Conservation (phyloP, 2,329 filamentous ascomycete genomes). For the Purpureocillium lavendulum region DNA sequence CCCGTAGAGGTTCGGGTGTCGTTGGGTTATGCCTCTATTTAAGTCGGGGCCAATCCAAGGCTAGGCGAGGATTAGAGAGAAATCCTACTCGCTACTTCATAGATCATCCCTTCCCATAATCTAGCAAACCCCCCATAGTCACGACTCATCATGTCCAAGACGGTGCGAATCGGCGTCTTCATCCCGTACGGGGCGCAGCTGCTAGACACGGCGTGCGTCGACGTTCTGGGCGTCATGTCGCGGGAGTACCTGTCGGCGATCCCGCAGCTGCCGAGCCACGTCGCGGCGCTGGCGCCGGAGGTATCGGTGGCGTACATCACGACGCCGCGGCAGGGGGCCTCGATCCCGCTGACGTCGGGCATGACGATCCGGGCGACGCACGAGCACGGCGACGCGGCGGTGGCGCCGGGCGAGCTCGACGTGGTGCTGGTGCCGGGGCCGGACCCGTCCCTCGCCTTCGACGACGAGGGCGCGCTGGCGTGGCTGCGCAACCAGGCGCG, state of each 20-base stretch:
- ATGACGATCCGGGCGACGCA: slow-evolving; percentile 31
- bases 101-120: no score
- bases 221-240: slow-evolving; percentile 38
- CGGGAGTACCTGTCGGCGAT: slow-evolving; percentile 32
- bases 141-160: slow-evolving; percentile 10
- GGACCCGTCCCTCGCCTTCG: slow-evolving; percentile 25
- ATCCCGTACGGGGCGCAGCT: slow-evolving; percentile 37
- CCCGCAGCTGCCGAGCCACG: slow-evolving; percentile 22
- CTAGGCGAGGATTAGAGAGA: no score
- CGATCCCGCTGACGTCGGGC: slow-evolving; percentile 32
- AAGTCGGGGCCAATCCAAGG: no score
- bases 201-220: slow-evolving; percentile 41
- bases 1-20: no score
- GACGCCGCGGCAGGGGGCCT: slow-evolving; percentile 21
- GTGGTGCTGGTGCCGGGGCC: slow-evolving; percentile 43
- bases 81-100: no score
- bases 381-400: slow-evolving; percentile 33
- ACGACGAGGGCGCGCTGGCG: slow-evolving; percentile 21
- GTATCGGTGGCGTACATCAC: slow-evolving; percentile 39
- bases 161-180: slow-evolving; percentile 41
- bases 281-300: slow-evolving; percentile 32
- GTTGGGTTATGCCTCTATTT: no score
- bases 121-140: no score
- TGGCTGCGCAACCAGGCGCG: slow-evolving; percentile 35
- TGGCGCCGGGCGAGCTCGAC: slow-evolving; percentile 42